phyloP scores from a whole-genome alignment of 2,329 filamentous ascomycete species.

The Aaosphaeria arxii region DNA sequence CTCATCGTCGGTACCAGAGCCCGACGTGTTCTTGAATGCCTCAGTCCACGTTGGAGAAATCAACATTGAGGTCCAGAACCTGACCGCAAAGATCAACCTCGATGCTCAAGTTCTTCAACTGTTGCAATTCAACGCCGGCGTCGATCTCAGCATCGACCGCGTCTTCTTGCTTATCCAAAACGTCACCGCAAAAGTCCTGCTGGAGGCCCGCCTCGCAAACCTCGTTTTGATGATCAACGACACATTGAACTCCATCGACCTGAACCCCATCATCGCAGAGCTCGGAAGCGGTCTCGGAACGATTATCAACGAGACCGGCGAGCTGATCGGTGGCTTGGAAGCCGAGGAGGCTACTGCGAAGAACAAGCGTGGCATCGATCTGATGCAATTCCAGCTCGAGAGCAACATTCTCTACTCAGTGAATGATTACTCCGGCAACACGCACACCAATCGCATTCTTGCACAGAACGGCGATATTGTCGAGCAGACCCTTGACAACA shows the following conservation, averaged over 20 bases:
- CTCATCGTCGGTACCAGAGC: conserved; percentile 43
- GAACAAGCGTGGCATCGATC: conserved; percentile 26
- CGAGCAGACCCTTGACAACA: conserved; percentile 55
- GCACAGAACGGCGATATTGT: conserved; percentile 55
- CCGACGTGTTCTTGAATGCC: conserved; percentile 61
- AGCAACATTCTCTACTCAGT: conserved; percentile 60
- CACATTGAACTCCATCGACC: conserved; percentile 57
- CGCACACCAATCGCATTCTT: conserved; percentile 54
- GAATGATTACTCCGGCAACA: conserved; percentile 57
- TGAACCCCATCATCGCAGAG: conserved; percentile 59
- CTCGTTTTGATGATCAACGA: conserved; percentile 59
- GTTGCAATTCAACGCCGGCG: conserved; percentile 60
- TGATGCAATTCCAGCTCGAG: conserved; percentile 46
- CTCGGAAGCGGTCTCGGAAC: conserved; percentile 50
- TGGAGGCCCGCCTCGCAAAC: conserved; percentile 60
- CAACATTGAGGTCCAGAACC: conserved; percentile 57
- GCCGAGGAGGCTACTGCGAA: conserved; percentile 5
- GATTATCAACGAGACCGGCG: conserved; percentile 44
- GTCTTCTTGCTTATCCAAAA: conserved; percentile 58
- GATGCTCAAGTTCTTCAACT: conserved; percentile 58
- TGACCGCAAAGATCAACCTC: conserved; percentile 60
- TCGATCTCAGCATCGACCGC: conserved; percentile 57
- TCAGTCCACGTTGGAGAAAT: conserved; percentile 58
- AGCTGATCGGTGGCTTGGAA: conserved; percentile 19
- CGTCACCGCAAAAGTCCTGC: conserved; percentile 56